phyloP scores from a whole-genome alignment of 768 basidiomycete genomes.

The Hypholoma sublateritium region DNA sequence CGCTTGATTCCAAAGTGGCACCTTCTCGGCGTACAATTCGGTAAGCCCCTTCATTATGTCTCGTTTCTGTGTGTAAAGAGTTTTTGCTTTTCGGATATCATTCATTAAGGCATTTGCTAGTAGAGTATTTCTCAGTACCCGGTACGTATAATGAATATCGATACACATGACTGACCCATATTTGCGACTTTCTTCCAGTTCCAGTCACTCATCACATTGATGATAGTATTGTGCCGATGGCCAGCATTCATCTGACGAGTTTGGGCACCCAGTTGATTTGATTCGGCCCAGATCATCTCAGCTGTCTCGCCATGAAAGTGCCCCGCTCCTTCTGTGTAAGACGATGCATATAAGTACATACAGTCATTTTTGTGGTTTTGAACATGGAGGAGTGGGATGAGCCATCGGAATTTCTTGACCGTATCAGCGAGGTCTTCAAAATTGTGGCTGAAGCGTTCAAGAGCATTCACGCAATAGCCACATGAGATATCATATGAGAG shows the following conservation, averaged over 20 bases:
- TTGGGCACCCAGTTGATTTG: neutral
- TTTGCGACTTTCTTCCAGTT: constrained; percentile 3
- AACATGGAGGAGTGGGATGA: neutral
- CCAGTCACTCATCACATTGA: neutral
- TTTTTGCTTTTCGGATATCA: no score
- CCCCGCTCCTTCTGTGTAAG: neutral
- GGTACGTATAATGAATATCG: no score
- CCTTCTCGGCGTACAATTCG: no score
- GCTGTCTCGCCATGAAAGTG: neutral
- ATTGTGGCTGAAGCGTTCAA: neutral
- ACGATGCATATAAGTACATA: neutral
- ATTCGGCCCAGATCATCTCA: neutral
- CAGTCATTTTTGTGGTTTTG: neutral
- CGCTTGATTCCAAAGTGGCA: no score
- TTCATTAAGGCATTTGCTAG: no score
- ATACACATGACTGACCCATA: no score
- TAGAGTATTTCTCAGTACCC: no score
- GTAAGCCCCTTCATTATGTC: no score
- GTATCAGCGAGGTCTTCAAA: neutral
- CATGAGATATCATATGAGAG: constrained; percentile 28
- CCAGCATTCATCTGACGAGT: constrained; percentile 29
- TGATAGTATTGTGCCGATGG: constrained; percentile 22
- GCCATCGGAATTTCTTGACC: constrained; percentile 5
- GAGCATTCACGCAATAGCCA: constrained; percentile 4
- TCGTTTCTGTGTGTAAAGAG: no score